phyloP scores from a whole-genome alignment of 179 eudicot genomes.

The Vitellaria paradoxa region DNA sequence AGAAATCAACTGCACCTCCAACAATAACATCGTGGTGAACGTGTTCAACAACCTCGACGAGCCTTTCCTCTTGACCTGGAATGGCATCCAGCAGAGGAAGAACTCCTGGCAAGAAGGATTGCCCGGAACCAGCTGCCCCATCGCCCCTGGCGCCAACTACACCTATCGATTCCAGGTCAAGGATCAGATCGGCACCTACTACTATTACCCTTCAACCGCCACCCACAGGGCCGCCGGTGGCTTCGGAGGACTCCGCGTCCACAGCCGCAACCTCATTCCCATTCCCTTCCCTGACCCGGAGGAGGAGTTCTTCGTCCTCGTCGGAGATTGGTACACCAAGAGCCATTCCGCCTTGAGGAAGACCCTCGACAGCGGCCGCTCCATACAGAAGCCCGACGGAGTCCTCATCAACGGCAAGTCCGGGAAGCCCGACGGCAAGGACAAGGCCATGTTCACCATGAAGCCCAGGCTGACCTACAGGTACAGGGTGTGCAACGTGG shows the following conservation, averaged over 20 bases:
- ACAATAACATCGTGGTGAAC: conserved; percentile 50
- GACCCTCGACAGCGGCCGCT: conserved; percentile 21
- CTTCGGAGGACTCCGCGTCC: conserved; percentile 42
- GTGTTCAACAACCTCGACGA: conserved; percentile 66
- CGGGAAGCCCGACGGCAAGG: conserved; percentile 3
- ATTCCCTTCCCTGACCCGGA: conserved; percentile 24
- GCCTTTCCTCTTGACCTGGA: conserved; percentile 65
- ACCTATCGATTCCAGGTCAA: conserved; percentile 64
- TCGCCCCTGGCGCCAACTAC: conserved; percentile 58
- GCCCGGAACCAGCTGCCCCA: conserved; percentile 64
- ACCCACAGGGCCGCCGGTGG: conserved; percentile 58
- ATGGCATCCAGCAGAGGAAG: conserved; percentile 62
- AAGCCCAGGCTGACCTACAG: conserved; percentile 25
- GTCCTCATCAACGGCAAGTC: conserved; percentile 33
- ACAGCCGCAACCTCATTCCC: conserved; percentile 41
- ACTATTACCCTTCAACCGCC: conserved; percentile 48
- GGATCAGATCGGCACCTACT: conserved; percentile 66
- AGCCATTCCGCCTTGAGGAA: conserved; percentile 24
- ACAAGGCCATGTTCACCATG: conserved; percentile 22
- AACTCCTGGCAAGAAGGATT: conserved; percentile 72
- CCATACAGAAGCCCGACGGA: conserved; percentile 32
- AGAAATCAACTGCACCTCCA: conserved; percentile 44
- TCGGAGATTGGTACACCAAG: conserved; percentile 35
- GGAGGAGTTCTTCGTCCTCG: conserved; percentile 20
- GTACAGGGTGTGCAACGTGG: conserved; percentile 28